Evolutionary conservation across 176 grass and related monocot species (phyloP).

Genomic region (Oryza glaberrima): DNA sequence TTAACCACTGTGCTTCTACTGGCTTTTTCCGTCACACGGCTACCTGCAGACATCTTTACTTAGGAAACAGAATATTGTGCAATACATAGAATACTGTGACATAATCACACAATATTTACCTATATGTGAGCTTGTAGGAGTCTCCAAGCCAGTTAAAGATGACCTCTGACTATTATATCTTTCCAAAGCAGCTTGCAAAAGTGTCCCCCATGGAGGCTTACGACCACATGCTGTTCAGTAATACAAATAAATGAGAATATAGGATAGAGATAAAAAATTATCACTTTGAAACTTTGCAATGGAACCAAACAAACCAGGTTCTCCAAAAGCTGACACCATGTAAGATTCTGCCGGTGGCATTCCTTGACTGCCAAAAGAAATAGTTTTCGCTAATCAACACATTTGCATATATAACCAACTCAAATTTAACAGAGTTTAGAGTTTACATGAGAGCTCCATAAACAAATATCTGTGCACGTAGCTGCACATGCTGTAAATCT

Average conservation of each 20-base stretch:
- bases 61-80: background rate
- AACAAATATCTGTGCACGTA: conserved; percentile 97
- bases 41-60: conserved; percentile 48
- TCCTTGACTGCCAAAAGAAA: conserved; percentile 81
- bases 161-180: conserved; percentile 78
- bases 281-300: background rate
- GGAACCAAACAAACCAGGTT: conserved; percentile 66
- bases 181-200: conserved; percentile 72
- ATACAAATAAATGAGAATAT: conserved; percentile 32
- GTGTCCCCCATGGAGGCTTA: conserved; percentile 73
- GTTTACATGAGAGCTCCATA: conserved; percentile 99
- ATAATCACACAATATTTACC: conserved; percentile 49
- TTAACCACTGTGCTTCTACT: conserved; percentile 48
- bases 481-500: conserved; percentile 85
- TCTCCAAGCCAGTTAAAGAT: conserved; percentile 55
- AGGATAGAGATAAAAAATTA: background rate
- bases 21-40: conserved; percentile 32
- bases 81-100: background rate
- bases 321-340: conserved; percentile 95
- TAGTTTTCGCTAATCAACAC: conserved; percentile 17
- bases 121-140: conserved; percentile 59
- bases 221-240: conserved; percentile 51
- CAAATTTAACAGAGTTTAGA: conserved; percentile 32
- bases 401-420: conserved; percentile 30
- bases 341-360: conserved; percentile 87